These are phyloP conservation scores for Vitis labrusca DNA, from an alignment of 164 flowering plant genomes.

Conservation along the genomic window DNA sequence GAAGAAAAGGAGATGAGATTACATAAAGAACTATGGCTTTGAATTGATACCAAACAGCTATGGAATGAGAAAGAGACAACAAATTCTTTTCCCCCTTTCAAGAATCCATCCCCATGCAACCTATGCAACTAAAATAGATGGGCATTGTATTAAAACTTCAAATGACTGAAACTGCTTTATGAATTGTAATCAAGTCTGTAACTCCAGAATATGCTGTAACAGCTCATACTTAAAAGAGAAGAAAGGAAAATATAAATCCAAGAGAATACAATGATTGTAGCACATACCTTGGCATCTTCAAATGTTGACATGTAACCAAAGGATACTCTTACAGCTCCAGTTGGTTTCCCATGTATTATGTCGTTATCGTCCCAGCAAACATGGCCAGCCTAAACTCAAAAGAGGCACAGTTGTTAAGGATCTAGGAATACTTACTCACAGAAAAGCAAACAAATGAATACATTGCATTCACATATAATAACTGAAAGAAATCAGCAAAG, in stretches of 20 bases:
- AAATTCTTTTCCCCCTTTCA: no score
- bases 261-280: not conserved
- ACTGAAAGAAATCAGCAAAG: no score
- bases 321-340: slow-evolving; percentile 95
- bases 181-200: not conserved
- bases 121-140: not conserved
- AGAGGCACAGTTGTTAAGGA: slow-evolving; percentile 6
- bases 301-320: slow-evolving; percentile 97
- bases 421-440: not conserved
- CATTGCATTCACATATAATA: no score
- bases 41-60: not conserved
- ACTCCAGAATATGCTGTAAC: not conserved
- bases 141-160: not conserved
- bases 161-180: not conserved
- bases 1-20: not conserved
- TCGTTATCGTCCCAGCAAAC: slow-evolving; percentile 97
- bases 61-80: not conserved
- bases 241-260: not conserved
- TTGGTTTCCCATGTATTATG: slow-evolving; percentile 81
- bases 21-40: not conserved
- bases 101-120: not conserved
- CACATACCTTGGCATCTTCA: slow-evolving; percentile 84
- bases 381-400: slow-evolving; percentile 79
- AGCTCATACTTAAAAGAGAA: not conserved
- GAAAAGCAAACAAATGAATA: no score